Base-by-base conservation (phyloP, 2,329 filamentous ascomycete species). In the Verticillium tricorpus region DNA sequence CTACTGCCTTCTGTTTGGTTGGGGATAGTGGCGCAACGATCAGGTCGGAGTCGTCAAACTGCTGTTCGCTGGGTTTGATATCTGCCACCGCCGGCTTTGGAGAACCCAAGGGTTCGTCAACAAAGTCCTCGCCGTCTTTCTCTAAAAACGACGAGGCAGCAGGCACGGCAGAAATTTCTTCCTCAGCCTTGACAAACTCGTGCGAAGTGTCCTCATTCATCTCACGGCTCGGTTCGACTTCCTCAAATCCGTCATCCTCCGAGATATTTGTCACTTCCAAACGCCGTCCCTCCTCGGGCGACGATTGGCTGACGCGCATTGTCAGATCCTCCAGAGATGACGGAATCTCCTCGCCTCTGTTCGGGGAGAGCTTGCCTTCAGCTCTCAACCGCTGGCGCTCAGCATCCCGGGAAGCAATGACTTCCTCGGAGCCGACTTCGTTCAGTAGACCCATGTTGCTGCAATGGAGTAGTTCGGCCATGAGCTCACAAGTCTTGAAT, bases 371-470 rank as follows among this genome's bases (percentile, higher is more conserved):
- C 67, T 86, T 89, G 52, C 93, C 93, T 71, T 95, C 90, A 1
- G 80, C 82, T 67, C 92, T 89, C 52, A 98, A 78, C 45, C 87
- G 85, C 67, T 96, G 91, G 58, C 95, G 87, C 72, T 97, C 93
- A 12, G 82, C 77, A 71, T 99, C 93, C 63, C 95, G 85, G 52
- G 86, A 82, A 64, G 84, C 87, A 63, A 98, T 92, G 66, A 97
- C 87, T 66, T 92, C 89, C 72, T 99, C 93, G 12, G 93, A 93
- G 35, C 94, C 95, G 11, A 87, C 81, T 73, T 98, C 93, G 72
- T 99, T 99, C 67, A 99, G 80, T 39, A 99, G 80, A 6, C 91
- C 93, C 95, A 99, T 99, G 73, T 99, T 99, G 74, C 94, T 98
- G 77, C 95, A 99, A 75, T 99, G 95, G 45, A 99, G 79, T 55